Conservation (phyloP, 202 grass and related monocot species). For the Zoysia matrella region DNA sequence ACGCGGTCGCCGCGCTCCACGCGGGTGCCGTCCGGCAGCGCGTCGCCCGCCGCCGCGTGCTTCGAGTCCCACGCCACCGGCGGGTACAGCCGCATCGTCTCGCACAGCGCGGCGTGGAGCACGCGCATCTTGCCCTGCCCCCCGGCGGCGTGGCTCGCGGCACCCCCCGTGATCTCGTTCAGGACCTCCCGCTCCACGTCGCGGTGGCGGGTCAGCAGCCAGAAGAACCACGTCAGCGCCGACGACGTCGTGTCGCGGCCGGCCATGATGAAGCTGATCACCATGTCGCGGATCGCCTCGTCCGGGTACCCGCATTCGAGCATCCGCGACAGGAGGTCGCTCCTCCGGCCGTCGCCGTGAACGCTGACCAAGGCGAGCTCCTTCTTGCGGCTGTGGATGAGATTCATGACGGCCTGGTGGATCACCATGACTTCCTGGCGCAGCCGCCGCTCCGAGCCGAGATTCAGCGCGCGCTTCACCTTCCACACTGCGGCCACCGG, state of each 20-base stretch:
- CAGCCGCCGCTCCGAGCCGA: constrained; percentile 66
- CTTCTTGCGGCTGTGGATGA: constrained; percentile 57
- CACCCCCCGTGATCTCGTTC: constrained; percentile 22
- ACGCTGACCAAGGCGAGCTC: constrained; percentile 20
- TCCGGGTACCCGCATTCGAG: constrained; percentile 68
- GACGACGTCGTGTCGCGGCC: constrained; percentile 87
- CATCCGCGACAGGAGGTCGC: constrained; percentile 84
- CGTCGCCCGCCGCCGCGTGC: constrained; percentile 65
- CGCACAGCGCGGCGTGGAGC: constrained; percentile 83
- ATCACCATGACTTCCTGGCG: constrained; percentile 62
- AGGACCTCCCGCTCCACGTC: constrained; percentile 57
- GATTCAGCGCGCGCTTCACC: constrained; percentile 57
- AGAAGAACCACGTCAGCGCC: constrained; percentile 96
- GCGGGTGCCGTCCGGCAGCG: constrained; percentile 80
- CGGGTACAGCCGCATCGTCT: constrained; percentile 89
- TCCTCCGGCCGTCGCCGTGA: constrained; percentile 24
- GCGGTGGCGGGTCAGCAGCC: constrained; percentile 70
- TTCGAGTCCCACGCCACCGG: constrained; percentile 93
- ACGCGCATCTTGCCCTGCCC: constrained; percentile 60
- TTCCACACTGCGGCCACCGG: constrained; percentile 79
- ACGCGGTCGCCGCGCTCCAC: constrained; percentile 68
- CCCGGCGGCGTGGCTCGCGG: neutral
- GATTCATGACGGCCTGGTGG: constrained; percentile 66
- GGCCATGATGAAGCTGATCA: constrained; percentile 92
- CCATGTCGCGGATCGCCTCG: constrained; percentile 89